A percentile compares a stretch with the other conserved stretches of the same genome.
Conservation (phyloP, 345 rosid genomes). For the Noccaea bulbosa region DNA sequence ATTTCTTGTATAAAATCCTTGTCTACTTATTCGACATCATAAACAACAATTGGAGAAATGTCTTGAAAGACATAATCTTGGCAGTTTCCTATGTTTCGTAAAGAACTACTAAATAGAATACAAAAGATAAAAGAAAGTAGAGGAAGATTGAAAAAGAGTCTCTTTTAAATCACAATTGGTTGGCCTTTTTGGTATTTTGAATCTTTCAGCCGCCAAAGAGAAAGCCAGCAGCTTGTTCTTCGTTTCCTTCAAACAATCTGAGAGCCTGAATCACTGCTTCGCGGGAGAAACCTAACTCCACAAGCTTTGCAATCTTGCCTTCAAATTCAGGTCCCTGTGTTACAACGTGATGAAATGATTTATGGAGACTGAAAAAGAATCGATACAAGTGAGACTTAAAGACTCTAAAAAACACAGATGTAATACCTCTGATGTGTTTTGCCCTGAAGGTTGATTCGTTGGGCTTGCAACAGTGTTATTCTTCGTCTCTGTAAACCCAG, state of each 20-base stretch:
- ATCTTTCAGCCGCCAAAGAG: constrained; percentile 78
- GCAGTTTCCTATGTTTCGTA: constrained; percentile 31
- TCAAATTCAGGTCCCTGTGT: constrained; percentile 81
- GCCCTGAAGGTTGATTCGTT: constrained; percentile 67
- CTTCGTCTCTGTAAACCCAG: constrained; percentile 54
- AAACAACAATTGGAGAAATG: constrained; percentile 16
- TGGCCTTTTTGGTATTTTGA: constrained; percentile 9
- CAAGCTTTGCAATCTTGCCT: constrained; percentile 88
- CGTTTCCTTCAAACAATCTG: constrained; percentile 77
- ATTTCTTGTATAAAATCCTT: background rate
- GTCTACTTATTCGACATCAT: constrained; percentile 23
- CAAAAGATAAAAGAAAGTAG: no score
- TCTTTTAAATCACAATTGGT: constrained; percentile 36
- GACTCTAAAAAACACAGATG: background rate
- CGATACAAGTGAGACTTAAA: background rate
- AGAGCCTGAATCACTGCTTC: constrained; percentile 90
- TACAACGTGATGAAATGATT: constrained; percentile 4
- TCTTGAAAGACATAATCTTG: constrained; percentile 12
- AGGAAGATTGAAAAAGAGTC: constrained; percentile 2
- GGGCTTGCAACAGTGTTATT: constrained; percentile 42
- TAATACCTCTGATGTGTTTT: constrained; percentile 50
- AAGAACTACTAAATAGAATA: constrained; percentile 35
- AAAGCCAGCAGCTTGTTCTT: constrained; percentile 96
- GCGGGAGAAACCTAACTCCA: constrained; percentile 82
- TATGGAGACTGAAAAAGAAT: background rate